phyloP scores from a whole-genome alignment of 306 rosid species.

The Ceratonia siliqua region DNA sequence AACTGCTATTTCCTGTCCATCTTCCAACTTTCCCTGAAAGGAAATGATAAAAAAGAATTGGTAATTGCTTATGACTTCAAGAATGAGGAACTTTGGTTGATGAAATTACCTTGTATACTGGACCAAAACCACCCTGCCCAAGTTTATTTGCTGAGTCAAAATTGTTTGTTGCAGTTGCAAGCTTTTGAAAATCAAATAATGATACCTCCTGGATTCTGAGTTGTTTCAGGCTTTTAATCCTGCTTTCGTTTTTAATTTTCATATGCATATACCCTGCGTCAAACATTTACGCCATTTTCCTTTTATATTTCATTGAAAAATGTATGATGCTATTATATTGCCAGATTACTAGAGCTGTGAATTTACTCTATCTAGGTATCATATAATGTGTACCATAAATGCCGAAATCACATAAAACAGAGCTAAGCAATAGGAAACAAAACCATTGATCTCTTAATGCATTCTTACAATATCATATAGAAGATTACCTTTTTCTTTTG shows the following conservation, averaged over 20 bases:
- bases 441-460: neutral
- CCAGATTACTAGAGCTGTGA: no score
- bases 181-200: conserved; percentile 10
- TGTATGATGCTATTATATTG: no score
- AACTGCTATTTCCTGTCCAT: no score
- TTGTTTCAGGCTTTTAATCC: neutral
- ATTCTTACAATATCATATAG: no score
- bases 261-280: neutral
- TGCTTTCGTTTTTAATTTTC: neutral
- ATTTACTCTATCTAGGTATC: neutral
- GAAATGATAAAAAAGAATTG: no score
- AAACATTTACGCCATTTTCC: no score
- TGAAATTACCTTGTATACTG: conserved; percentile 35
- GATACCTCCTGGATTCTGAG: conserved; percentile 35
- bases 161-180: conserved; percentile 36
- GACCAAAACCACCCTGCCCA: conserved; percentile 43
- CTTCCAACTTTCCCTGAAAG: no score
- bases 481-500: neutral
- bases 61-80: no score
- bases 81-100: no score
- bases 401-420: neutral
- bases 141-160: conserved; percentile 34
- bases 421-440: neutral
- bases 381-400: neutral
- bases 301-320: no score